Base-by-base conservation (phyloP, 768 basidiomycete species). In the Terana coerulea region DNA sequence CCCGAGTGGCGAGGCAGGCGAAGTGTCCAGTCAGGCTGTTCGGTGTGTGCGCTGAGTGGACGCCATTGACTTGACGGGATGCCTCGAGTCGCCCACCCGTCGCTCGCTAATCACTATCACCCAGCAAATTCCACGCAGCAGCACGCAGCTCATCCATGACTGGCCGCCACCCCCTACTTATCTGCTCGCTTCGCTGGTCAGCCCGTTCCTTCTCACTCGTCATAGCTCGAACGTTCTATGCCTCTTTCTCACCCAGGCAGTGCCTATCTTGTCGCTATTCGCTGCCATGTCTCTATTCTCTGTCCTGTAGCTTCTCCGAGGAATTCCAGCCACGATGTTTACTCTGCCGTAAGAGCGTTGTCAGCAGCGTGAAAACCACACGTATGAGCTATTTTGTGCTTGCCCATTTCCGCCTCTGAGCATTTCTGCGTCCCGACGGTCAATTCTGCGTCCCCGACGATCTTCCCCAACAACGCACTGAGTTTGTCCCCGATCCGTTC, bases 171-270 rank as follows among this genome's bases (percentile, higher is more conserved):
- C 29, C 45, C 29, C 21, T n/a, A 40, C 39, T 21, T 46, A 46
- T 46, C 45, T 46, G 29, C 45, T 30, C 45, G 30, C 45, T 46
- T 39, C 37, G 17, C 37, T 39, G n/a, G 14, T 45, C 43, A 21
- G n/a, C 45, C 29, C 21, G 45, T 10, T 21, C 29, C 45, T 46
- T 33, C 43, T 29, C 45, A 46, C 19, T 46, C 45, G 45, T 46
- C 45, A 46, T 46, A 29, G 45, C 45, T 46, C 45, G 31, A 46
- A 46, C 45, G 45, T 33, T 46, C 43, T 28, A 45, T 25, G 37
- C 37, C 37, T 35, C 34, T 35, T 35, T 35, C 37, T 19, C 37
- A 39, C 37, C 37, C 37, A 39, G 10, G 34, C 3, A 35, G 14
- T 35, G 34, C 34, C 34, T 35, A 17, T 19, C 17, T 39, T 39